These are phyloP conservation scores for Sicyos edulis DNA, from an alignment of 306 rosid species.

Conservation along the genomic window DNA sequence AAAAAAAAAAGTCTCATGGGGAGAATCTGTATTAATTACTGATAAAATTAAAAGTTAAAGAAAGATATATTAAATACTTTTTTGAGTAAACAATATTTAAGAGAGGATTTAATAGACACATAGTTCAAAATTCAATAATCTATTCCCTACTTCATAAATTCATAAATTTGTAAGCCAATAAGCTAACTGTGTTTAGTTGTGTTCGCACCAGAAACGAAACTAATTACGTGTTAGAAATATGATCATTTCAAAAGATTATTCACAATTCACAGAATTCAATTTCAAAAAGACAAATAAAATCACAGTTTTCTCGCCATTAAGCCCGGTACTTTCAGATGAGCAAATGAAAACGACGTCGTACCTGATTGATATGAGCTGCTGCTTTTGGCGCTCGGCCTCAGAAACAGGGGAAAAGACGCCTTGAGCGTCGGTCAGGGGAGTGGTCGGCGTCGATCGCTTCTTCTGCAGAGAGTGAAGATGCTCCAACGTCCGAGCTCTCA, in stretches of 20 bases:
- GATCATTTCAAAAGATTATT: background rate
- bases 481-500: slow-evolving; percentile 65
- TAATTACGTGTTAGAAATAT: background rate
- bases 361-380: slow-evolving; percentile 85
- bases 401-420: slow-evolving; percentile 35
- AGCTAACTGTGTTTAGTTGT: too few species aligned
- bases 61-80: too few species aligned
- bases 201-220: too few species aligned
- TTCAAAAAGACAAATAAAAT: background rate
- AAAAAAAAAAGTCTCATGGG: too few species aligned
- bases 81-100: too few species aligned
- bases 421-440: slow-evolving; percentile 42
- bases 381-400: slow-evolving; percentile 54
- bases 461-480: slow-evolving; percentile 83
- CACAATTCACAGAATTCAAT: background rate
- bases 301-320: background rate
- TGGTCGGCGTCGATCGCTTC: slow-evolving; percentile 62
- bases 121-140: too few species aligned
- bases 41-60: too few species aligned
- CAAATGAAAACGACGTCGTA: background rate
- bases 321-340: background rate
- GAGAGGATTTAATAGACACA: too few species aligned
- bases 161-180: background rate
- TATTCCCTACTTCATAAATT: too few species aligned
- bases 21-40: too few species aligned